A percentile compares a stretch with the other conserved stretches of the same genome.
Evolutionary conservation across 2,329 filamentous ascomycete species (phyloP).

Genomic region (Arthrobotrys sphaeroides): DNA sequence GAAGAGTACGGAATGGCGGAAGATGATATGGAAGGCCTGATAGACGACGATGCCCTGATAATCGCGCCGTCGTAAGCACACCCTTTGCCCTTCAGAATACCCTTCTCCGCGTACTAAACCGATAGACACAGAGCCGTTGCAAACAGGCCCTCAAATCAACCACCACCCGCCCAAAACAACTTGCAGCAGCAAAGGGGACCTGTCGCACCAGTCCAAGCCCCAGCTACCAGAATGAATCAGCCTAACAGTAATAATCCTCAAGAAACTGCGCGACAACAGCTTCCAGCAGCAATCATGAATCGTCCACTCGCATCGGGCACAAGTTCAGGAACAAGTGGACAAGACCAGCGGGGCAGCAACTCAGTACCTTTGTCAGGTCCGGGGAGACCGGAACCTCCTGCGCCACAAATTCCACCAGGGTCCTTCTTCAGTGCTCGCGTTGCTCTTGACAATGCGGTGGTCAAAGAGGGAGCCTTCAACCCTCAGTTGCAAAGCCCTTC

Average conservation of each 20-base stretch:
- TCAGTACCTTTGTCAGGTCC: constrained; percentile 41
- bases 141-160: neutral
- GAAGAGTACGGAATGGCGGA: constrained; percentile 51
- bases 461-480: constrained; percentile 55
- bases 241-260: constrained; percentile 29
- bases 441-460: constrained; percentile 54
- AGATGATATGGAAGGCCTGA: constrained; percentile 48
- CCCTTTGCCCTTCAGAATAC: neutral
- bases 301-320: neutral
- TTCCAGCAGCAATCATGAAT: constrained; percentile 19
- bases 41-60: constrained; percentile 42
- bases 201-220: neutral
- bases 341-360: constrained; percentile 34
- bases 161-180: neutral
- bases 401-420: constrained; percentile 52
- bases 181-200: constrained; percentile 3
- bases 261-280: constrained; percentile 39
- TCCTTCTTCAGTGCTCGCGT: constrained; percentile 57
- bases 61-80: constrained; percentile 1
- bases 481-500: constrained; percentile 56
- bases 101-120: neutral
- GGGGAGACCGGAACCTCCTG: constrained; percentile 34
- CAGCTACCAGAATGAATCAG: neutral
- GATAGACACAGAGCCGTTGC: neutral
- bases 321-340: neutral